Conservation (phyloP, 306 rosid species). For the Gastrolobium villosum region DNA sequence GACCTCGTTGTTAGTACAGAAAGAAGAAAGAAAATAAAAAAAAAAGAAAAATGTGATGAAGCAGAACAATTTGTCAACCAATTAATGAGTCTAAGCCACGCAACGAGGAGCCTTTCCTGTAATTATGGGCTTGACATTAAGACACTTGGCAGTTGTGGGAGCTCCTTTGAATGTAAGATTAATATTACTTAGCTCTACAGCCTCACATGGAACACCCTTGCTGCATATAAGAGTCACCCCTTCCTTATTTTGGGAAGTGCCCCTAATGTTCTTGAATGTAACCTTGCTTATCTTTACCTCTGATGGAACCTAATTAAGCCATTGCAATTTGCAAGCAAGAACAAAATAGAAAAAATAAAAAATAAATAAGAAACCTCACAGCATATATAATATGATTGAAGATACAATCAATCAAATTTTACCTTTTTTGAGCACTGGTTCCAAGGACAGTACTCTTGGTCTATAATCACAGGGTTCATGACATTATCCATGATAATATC, state of each 20-base stretch:
- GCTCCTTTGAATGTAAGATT: slow-evolving; percentile 43
- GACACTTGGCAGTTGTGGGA: slow-evolving; percentile 37
- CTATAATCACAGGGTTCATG: slow-evolving; percentile 52
- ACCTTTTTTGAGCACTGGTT: slow-evolving; percentile 53
- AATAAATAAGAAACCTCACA: neutral
- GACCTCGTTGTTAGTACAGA: too few species aligned
- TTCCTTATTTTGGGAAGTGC: slow-evolving; percentile 38
- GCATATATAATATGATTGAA: too few species aligned
- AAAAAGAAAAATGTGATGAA: neutral
- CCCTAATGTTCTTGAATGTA: slow-evolving; percentile 56
- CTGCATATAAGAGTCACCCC: slow-evolving; percentile 60
- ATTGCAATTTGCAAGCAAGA: slow-evolving; percentile 30
- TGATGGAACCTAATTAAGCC: slow-evolving; percentile 49
- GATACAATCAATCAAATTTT: too few species aligned
- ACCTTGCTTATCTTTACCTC: slow-evolving; percentile 59
- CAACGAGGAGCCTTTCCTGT: slow-evolving; percentile 49
- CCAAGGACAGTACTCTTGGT: slow-evolving; percentile 71
- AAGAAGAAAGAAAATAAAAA: neutral
- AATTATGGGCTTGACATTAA: slow-evolving; percentile 49
- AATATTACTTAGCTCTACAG: slow-evolving; percentile 46
- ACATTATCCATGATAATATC: slow-evolving; percentile 58
- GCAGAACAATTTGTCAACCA: neutral
- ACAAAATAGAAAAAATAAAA: neutral
- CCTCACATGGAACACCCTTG: slow-evolving; percentile 50
- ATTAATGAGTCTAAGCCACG: neutral